Evolutionary conservation across 1,139 yeast species (phyloP).

Genomic region (Pichia sp.): DNA sequence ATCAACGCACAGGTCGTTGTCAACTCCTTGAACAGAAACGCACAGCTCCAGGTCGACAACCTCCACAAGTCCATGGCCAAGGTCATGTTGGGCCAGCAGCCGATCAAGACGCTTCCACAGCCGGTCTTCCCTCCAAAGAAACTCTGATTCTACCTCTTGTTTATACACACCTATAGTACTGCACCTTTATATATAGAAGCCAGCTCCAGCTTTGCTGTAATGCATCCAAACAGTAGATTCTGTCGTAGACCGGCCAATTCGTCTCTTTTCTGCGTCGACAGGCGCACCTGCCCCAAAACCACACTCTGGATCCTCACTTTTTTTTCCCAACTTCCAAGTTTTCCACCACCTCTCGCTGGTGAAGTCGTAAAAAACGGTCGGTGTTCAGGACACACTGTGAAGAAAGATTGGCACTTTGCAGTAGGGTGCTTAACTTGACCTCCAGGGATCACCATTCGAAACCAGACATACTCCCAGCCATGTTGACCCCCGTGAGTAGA

Average conservation of each 20-base stretch:
- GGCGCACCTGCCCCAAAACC: not conserved
- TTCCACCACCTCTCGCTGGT: not conserved
- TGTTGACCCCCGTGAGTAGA: conserved; percentile 12
- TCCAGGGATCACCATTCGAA: not conserved
- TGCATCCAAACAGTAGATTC: too few species aligned
- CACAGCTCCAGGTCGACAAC: conserved; percentile 30
- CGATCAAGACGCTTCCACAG: conserved; percentile 23
- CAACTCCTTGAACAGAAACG: conserved; percentile 28
- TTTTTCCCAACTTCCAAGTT: not conserved
- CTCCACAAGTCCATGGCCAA: conserved; percentile 20
- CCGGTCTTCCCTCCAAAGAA: conserved; percentile 23
- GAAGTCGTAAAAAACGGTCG: not conserved
- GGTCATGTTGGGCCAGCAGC: conserved; percentile 21
- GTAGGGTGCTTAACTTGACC: not conserved
- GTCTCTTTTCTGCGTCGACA: not conserved
- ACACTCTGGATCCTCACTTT: not conserved
- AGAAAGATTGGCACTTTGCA: too few species aligned
- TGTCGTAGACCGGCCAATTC: too few species aligned
- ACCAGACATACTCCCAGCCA: not conserved
- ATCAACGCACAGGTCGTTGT: conserved; percentile 30
- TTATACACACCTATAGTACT: not conserved
- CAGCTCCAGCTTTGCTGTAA: not conserved
- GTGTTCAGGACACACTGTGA: not conserved
- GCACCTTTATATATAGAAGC: not conserved
- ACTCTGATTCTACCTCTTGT: conserved; percentile 9